Evolutionary conservation across 1,139 yeast species (phyloP).

Genomic region (Yarrowia galli): DNA sequence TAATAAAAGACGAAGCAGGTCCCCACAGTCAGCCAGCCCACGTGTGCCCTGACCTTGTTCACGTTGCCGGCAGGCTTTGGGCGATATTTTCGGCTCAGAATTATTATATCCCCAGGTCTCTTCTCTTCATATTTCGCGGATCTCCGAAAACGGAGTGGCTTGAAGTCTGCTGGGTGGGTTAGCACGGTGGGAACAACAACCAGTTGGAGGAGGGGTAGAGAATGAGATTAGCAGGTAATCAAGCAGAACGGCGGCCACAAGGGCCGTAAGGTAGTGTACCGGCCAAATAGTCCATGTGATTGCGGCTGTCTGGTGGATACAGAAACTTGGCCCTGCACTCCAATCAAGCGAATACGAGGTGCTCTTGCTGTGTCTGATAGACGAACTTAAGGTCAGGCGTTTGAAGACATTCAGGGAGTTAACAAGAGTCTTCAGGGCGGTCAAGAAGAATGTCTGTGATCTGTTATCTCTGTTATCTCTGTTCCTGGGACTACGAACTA

Average conservation of each 20-base stretch:
- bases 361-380: too few species aligned
- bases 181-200: neutral
- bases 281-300: neutral
- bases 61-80: conserved; percentile 15
- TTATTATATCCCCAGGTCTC: too few species aligned
- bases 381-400: neutral
- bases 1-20: neutral
- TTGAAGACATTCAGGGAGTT: neutral
- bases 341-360: too few species aligned
- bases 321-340: too few species aligned
- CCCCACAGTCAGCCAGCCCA: conserved; percentile 5
- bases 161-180: conserved; percentile 12
- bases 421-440: neutral
- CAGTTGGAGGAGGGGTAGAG: neutral
- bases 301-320: too few species aligned
- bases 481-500: neutral
- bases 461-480: neutral
- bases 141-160: conserved; percentile 37
- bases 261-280: neutral
- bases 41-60: conserved; percentile 24
- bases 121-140: conserved; percentile 16
- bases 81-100: conserved; percentile 23
- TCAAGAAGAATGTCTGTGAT: neutral
- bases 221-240: conserved; percentile 7
- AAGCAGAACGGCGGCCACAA: neutral